Percentiles rank a stretch among this genome's conserved stretches.
These are phyloP conservation scores for Aspergillus pseudotamarii DNA, from an alignment of 2,329 filamentous ascomycete species.

Conservation along the genomic window DNA sequence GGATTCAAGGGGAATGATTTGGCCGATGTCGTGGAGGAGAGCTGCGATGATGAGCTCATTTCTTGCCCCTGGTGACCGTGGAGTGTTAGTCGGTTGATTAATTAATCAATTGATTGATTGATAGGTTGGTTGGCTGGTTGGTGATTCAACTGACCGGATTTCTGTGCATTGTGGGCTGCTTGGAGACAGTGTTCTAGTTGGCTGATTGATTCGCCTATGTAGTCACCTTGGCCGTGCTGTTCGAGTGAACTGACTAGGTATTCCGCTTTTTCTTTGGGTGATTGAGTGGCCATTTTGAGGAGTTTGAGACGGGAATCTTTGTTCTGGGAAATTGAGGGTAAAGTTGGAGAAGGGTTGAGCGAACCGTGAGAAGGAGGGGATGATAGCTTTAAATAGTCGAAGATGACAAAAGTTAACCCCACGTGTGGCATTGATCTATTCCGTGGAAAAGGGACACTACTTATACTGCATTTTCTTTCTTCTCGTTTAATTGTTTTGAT, in stretches of 20 bases:
- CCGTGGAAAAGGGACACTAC: background rate
- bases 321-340: background rate
- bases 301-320: background rate
- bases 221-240: constrained; percentile 36
- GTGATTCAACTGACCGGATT: constrained; percentile 22
- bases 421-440: background rate
- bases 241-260: constrained; percentile 29
- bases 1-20: constrained; percentile 41
- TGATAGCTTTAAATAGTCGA: background rate
- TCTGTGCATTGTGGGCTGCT: constrained; percentile 33
- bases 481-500: background rate
- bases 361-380: background rate
- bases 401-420: background rate
- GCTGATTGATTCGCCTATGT: constrained; percentile 39
- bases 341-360: background rate
- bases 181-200: constrained; percentile 40
- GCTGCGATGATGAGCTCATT: constrained; percentile 39
- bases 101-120: background rate
- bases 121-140: no score
- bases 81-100: background rate
- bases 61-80: constrained; percentile 17
- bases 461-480: background rate
- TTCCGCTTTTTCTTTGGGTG: constrained; percentile 21
- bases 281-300: constrained; percentile 13
- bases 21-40: constrained; percentile 48